A percentile compares a stretch with the other conserved stretches of the same genome.
Conservation (phyloP, 2,329 filamentous ascomycete genomes). For the Macrophomina phaseolina region DNA sequence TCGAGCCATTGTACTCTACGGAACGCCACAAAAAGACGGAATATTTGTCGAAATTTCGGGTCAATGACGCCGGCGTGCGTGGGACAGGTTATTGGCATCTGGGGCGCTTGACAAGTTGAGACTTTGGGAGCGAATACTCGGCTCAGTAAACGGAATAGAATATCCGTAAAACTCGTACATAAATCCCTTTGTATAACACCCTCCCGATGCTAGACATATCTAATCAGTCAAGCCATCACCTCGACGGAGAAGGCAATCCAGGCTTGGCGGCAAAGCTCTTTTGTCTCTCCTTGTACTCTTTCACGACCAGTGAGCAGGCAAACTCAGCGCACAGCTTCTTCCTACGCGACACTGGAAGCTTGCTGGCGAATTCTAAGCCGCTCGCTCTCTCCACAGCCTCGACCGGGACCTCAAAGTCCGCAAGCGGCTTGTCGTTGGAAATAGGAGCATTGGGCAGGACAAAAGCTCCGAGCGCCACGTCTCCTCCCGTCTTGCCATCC, state of each 20-base stretch:
- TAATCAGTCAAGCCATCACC: neutral
- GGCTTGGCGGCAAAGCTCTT: slow-evolving; percentile 45
- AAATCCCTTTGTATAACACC: neutral
- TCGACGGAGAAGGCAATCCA: neutral
- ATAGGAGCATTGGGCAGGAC: slow-evolving; percentile 93
- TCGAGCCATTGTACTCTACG: slow-evolving; percentile 16
- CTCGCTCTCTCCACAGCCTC: slow-evolving; percentile 92
- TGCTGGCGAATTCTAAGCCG: slow-evolving; percentile 86
- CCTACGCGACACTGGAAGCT: slow-evolving; percentile 74
- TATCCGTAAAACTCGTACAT: neutral
- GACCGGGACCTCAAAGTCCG: slow-evolving; percentile 92
- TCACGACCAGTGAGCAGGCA: slow-evolving; percentile 81
- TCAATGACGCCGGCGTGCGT: slow-evolving; percentile 6
- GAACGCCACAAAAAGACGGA: neutral
- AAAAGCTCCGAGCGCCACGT: slow-evolving; percentile 88
- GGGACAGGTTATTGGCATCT: neutral
- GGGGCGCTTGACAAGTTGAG: neutral
- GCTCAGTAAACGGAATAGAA: neutral
- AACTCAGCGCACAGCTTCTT: slow-evolving; percentile 85
- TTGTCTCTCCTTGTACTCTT: slow-evolving; percentile 73
- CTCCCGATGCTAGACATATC: slow-evolving; percentile 1
- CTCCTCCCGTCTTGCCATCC: slow-evolving; percentile 68
- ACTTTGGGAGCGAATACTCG: neutral
- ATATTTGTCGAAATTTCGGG: neutral
- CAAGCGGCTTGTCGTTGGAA: slow-evolving; percentile 82